phyloP scores from a whole-genome alignment of 257 asterid genomes.

The Leonotis leonurus region DNA sequence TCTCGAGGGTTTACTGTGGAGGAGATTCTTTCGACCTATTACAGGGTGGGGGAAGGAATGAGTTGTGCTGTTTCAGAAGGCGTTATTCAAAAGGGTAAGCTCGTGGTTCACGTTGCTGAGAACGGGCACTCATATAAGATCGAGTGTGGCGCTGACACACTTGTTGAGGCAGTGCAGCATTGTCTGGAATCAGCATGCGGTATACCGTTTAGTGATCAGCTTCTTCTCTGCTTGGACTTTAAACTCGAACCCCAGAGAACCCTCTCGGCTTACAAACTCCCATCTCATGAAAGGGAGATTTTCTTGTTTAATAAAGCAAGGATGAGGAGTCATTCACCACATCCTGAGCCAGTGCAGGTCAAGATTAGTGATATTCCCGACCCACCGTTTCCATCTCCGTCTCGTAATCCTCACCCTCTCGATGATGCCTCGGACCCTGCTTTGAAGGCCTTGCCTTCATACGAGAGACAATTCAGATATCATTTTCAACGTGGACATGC shows the following conservation, averaged over 20 bases:
- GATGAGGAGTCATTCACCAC: conserved; percentile 60
- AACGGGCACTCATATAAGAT: conserved; percentile 66
- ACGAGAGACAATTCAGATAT: conserved; percentile 73
- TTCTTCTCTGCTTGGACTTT: conserved; percentile 69
- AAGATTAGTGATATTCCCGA: conserved; percentile 46
- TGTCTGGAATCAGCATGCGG: conserved; percentile 50
- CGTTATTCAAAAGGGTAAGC: conserved; percentile 58
- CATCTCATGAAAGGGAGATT: conserved; percentile 65
- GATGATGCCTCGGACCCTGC: conserved; percentile 89
- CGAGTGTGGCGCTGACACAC: conserved; percentile 49
- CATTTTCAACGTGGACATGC: conserved; percentile 63
- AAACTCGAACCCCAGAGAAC: conserved; percentile 54
- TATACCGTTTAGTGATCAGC: conserved; percentile 59
- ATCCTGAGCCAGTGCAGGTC: conserved; percentile 52
- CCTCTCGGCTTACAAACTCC: conserved; percentile 66
- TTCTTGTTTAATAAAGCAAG: conserved; percentile 68
- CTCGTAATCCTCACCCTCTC: conserved; percentile 50
- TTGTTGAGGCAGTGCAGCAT: conserved; percentile 66
- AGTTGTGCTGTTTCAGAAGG: conserved; percentile 41
- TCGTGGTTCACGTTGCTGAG: conserved; percentile 68
- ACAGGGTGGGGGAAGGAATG: conserved; percentile 24
- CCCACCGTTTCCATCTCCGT: conserved; percentile 43
- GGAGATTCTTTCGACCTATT: conserved; percentile 3
- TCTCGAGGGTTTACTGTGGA: conserved; percentile 2
- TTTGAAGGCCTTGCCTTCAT: conserved; percentile 68